Conservation (phyloP, 257 asterid species). For the Plantago major region DNA sequence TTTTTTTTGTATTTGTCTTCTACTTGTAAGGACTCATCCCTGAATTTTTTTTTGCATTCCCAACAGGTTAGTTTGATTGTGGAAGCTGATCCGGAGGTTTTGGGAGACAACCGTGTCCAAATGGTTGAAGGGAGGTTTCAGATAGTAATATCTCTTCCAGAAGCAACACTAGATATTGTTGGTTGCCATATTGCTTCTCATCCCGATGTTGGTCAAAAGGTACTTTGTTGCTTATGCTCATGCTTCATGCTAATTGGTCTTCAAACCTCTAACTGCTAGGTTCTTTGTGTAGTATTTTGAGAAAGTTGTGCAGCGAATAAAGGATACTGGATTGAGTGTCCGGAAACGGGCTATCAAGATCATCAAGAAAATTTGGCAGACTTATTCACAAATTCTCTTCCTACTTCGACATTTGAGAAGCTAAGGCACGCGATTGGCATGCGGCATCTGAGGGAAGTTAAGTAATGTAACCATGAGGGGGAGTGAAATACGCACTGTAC, state of each 20-base stretch:
- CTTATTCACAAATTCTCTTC: no score
- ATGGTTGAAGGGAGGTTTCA: slow-evolving; percentile 95
- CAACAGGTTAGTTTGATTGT: slow-evolving; percentile 92
- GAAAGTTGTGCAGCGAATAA: slow-evolving; percentile 94
- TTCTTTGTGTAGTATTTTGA: slow-evolving; percentile 68
- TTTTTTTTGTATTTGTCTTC: neutral
- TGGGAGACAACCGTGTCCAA: slow-evolving; percentile 87
- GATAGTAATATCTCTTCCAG: slow-evolving; percentile 88
- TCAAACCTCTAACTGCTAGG: slow-evolving; percentile 28
- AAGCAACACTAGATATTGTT: slow-evolving; percentile 98
- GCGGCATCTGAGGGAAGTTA: no score
- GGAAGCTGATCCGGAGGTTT: slow-evolving; percentile 98
- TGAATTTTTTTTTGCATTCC: slow-evolving; percentile 21
- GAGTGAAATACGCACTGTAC: no score
- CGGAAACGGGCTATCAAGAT: slow-evolving; percentile 96
- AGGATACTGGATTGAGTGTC: slow-evolving; percentile 98
- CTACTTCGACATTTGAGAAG: no score
- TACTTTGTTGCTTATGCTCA: slow-evolving; percentile 33
- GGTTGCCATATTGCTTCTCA: slow-evolving; percentile 98
- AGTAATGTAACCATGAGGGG: no score
- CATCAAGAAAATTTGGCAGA: slow-evolving; percentile 87
- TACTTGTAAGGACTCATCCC: slow-evolving; percentile 16
- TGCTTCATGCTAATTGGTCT: slow-evolving; percentile 14
- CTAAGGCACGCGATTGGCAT: no score
- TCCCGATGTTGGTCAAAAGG: slow-evolving; percentile 99